Conservation (phyloP, 2,329 filamentous ascomycete species). For the Cadophora gregata region DNA sequence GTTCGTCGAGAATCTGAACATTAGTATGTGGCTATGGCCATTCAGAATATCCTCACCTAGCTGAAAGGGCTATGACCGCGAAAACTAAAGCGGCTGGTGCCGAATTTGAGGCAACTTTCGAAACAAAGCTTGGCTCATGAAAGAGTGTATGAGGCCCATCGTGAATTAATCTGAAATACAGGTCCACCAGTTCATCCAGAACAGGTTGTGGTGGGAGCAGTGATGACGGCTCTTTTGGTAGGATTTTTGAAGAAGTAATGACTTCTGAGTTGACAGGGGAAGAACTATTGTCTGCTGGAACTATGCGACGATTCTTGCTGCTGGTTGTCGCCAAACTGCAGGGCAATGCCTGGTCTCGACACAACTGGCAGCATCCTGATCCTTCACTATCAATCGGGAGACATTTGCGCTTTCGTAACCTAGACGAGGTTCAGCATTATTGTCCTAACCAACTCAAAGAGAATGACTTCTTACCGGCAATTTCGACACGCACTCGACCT, state of each 20-base stretch:
- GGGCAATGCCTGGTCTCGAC: slow-evolving; percentile 11
- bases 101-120: background rate
- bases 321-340: slow-evolving; percentile 19
- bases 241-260: background rate
- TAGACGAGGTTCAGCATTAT: background rate
- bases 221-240: background rate
- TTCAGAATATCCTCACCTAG: background rate
- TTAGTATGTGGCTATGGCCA: background rate
- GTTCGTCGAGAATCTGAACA: slow-evolving; percentile 23
- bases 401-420: slow-evolving; percentile 4
- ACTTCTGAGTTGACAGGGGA: background rate
- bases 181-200: slow-evolving; percentile 30
- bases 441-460: background rate
- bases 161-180: slow-evolving; percentile 39
- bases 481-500: slow-evolving; percentile 26
- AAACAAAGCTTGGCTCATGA: slow-evolving; percentile 31
- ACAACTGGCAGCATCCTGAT: slow-evolving; percentile 25
- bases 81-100: background rate
- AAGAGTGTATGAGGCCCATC: slow-evolving; percentile 39
- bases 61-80: slow-evolving; percentile 10
- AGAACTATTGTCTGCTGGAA: background rate
- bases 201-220: slow-evolving; percentile 18
- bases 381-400: slow-evolving; percentile 8
- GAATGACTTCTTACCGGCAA: slow-evolving; percentile 22
- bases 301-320: slow-evolving; percentile 10